These are phyloP conservation scores for Neurospora sp. DNA, from an alignment of 2,329 filamentous ascomycete species.

Conservation along the genomic window DNA sequence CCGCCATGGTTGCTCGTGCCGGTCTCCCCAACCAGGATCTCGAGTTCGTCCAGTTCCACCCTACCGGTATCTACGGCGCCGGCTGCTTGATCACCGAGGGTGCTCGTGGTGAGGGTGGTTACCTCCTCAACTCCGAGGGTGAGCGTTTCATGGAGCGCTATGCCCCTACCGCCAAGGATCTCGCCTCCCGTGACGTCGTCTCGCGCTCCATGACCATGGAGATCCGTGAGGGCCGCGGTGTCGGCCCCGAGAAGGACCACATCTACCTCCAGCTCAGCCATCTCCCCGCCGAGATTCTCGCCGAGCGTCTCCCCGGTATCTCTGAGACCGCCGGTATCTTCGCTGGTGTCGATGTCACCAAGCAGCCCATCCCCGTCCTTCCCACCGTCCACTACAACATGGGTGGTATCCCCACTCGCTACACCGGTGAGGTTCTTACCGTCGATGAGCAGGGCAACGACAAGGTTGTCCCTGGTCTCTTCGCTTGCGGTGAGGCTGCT, in stretches of 20 bases:
- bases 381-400: conserved; percentile 99
- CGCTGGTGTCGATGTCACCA: conserved; percentile 90
- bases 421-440: conserved; percentile 92
- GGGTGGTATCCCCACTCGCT: conserved; percentile 96
- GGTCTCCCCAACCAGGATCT: conserved; percentile 98
- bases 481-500: conserved; percentile 92
- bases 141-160: conserved; percentile 99
- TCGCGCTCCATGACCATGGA: conserved; percentile 98
- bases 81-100: conserved; percentile 97
- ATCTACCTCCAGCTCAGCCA: conserved; percentile 98
- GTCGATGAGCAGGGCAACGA: conserved; percentile 80
- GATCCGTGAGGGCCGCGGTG: conserved; percentile 94
- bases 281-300: conserved; percentile 81
- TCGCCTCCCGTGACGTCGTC: conserved; percentile 91
- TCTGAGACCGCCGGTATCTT: conserved; percentile 98
- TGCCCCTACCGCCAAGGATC: conserved; percentile 93
- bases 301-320: conserved; percentile 95
- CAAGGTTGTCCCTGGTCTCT: conserved; percentile 88
- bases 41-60: conserved; percentile 99
- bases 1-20: conserved; percentile 98
- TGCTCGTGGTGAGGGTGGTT: conserved; percentile 95
- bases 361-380: conserved; percentile 92
- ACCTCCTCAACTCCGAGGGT: conserved; percentile 93
- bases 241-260: conserved; percentile 94
- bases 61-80: conserved; percentile 96